Conservation (phyloP, 768 basidiomycete genomes). For the Lyophyllum shimeji region DNA sequence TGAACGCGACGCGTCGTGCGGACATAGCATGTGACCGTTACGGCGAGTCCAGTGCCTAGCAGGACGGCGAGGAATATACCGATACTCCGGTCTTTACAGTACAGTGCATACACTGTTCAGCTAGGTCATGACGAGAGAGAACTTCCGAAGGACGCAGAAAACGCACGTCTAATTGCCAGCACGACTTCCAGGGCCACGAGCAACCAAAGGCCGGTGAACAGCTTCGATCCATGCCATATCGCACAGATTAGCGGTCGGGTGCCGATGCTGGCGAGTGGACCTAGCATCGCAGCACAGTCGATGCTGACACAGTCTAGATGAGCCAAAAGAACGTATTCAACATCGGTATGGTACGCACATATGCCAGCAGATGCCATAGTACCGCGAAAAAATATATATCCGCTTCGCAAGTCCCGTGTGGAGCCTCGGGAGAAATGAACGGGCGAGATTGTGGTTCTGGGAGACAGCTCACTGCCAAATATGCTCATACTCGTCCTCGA, state of each 20-base stretch:
- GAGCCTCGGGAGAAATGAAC: background rate
- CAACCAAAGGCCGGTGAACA: background rate
- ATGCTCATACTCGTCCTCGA: conserved; percentile 8
- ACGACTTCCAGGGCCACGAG: conserved; percentile 11
- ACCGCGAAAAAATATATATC: conserved; percentile 13
- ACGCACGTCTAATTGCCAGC: conserved; percentile 10
- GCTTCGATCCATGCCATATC: conserved; percentile 4
- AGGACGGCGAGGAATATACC: background rate
- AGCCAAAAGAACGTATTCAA: background rate
- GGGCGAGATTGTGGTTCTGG: too few species aligned
- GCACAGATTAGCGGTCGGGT: conserved; percentile 1
- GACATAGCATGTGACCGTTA: background rate
- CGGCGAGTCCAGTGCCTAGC: background rate
- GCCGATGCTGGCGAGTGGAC: background rate
- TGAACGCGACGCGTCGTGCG: background rate
- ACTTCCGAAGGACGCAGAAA: too few species aligned
- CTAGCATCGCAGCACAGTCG: background rate
- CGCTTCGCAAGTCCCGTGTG: conserved; percentile 6
- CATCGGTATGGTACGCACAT: background rate
- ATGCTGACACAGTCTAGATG: background rate
- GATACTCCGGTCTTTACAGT: conserved; percentile 7
- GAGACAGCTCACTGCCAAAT: conserved; percentile 13
- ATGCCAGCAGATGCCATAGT: conserved; percentile 5
- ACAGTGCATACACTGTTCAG: conserved; percentile 12
- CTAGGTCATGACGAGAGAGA: background rate